phyloP scores from a whole-genome alignment of 495 filamentous ascomycete species.

The Aspergillus coremiiformis region DNA sequence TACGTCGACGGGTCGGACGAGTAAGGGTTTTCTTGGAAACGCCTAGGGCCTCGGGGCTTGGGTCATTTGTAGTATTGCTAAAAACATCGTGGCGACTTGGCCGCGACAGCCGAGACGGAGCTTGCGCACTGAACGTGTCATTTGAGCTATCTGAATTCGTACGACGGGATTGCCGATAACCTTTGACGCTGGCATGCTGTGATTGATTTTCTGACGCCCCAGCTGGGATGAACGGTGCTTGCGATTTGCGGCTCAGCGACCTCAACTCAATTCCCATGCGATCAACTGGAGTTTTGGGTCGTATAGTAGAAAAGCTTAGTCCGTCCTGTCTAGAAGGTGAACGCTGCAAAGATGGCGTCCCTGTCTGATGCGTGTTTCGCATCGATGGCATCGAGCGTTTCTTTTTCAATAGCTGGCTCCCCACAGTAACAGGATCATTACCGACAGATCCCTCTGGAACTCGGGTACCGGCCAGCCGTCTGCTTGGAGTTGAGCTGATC shows the following conservation, averaged over 20 bases:
- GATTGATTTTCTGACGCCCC: slow-evolving; percentile 66
- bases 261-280: slow-evolving; percentile 47
- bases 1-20: slow-evolving; percentile 62
- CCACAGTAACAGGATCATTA: slow-evolving; percentile 59
- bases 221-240: slow-evolving; percentile 73
- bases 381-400: slow-evolving; percentile 87
- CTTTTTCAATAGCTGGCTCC: slow-evolving; percentile 64
- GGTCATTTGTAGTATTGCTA: slow-evolving; percentile 31
- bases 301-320: slow-evolving; percentile 30
- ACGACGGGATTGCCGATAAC: slow-evolving; percentile 60
- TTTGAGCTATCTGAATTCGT: slow-evolving; percentile 62
- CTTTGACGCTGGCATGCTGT: slow-evolving; percentile 69
- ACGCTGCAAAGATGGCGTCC: slow-evolving; percentile 30
- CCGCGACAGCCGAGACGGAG: slow-evolving; percentile 44
- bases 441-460: slow-evolving; percentile 45
- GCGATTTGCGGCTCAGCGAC: slow-evolving; percentile 49
- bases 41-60: slow-evolving; percentile 39
- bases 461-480: slow-evolving; percentile 52
- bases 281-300: slow-evolving; percentile 71
- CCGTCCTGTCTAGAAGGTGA: slow-evolving; percentile 37
- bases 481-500: slow-evolving; percentile 46
- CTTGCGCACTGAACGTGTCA: slow-evolving; percentile 38
- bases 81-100: slow-evolving; percentile 39
- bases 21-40: slow-evolving; percentile 58
- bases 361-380: slow-evolving; percentile 40